Conservation (phyloP, 371 early-diverging fungal species). For the Mortierella sp. region DNA sequence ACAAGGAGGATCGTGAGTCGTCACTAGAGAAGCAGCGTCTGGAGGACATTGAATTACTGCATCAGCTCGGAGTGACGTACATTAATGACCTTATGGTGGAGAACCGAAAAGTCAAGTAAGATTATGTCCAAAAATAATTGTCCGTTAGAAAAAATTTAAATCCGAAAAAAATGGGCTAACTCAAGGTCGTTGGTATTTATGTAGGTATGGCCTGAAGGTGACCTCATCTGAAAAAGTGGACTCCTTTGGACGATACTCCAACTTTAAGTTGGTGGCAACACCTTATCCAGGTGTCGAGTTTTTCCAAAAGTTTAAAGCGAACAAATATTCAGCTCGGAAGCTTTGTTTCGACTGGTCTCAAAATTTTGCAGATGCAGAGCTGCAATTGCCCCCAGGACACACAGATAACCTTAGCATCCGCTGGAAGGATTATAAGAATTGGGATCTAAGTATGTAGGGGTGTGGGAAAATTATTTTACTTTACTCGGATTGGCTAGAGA, state of each 20-base stretch:
- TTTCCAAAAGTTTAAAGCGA: slow-evolving; percentile 57
- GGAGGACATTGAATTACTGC: slow-evolving; percentile 53
- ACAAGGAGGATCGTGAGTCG: slow-evolving; percentile 56
- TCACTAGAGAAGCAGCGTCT: slow-evolving; percentile 46
- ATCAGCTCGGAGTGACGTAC: slow-evolving; percentile 51
- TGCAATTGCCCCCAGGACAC: slow-evolving; percentile 46
- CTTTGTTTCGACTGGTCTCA: slow-evolving; percentile 55
- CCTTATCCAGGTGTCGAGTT: slow-evolving; percentile 57
- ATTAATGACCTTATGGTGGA: slow-evolving; percentile 57
- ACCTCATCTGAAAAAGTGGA: slow-evolving; percentile 55
- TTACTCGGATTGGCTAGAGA: not conserved
- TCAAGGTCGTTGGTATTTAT: not conserved
- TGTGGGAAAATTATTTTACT: slow-evolving; percentile 4
- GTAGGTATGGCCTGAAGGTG: slow-evolving; percentile 52
- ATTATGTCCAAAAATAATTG: not conserved
- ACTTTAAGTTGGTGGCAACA: slow-evolving; percentile 54
- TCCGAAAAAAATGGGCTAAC: too few species aligned
- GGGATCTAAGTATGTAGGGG: slow-evolving; percentile 53
- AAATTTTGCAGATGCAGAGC: slow-evolving; percentile 54
- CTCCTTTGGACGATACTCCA: slow-evolving; percentile 54
- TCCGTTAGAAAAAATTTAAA: slow-evolving; percentile 1
- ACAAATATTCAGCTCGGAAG: slow-evolving; percentile 54
- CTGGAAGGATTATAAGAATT: slow-evolving; percentile 52
- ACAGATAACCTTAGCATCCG: slow-evolving; percentile 35
- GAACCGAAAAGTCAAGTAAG: slow-evolving; percentile 59